Evolutionary conservation across 805 yeast genomes (phyloP), one percentile per base, ranked within the genome.

Genomic region (Priceomyces carsonii): DNA sequence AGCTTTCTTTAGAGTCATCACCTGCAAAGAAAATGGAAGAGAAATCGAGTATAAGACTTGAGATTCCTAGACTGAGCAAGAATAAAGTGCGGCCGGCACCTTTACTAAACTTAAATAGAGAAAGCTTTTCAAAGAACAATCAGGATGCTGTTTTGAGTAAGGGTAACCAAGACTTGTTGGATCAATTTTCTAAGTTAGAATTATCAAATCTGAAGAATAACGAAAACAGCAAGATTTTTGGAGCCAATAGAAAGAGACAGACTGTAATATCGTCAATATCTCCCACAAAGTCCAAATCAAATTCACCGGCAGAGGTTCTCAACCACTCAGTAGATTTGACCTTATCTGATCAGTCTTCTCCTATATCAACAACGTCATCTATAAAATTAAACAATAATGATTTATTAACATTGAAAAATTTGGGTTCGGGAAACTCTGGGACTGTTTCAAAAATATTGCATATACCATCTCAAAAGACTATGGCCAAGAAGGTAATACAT

Each of bases 401-500:
- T 51, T 61, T 93, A 17, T 77, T 89, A 10, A 77, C 80, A 21
- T 57, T 93, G 34, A 80, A 86, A 40, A 80, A 80, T 42, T 69
- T 93, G 33, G 99, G 99, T 7, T 75, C 87, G 18, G 99, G 99
- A 8, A 90, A 87, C 55, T 88, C 96, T 8, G 99, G 99, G 2
- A 80, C 88, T 1, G 99, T 93, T 3, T 69, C 84, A 29, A 88
- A 90, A 53, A 95, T 89, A 8, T 63, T 88, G 34, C 98, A 93
- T 59, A 74, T 86, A 4, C 96, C 98, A 8, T 81, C 91, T 7
- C 87, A 89, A 43, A 82, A 80, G 39, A 76, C 83, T 19, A 85
- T 93, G 88, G 98, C 99, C 10, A 80, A 86, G 46, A 93, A 93
- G 54, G 79, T 80, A 29, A 87, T 93, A 20, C 89, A 83, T 43